Conservation (phyloP, 805 yeast species). For the Candida awuae region DNA sequence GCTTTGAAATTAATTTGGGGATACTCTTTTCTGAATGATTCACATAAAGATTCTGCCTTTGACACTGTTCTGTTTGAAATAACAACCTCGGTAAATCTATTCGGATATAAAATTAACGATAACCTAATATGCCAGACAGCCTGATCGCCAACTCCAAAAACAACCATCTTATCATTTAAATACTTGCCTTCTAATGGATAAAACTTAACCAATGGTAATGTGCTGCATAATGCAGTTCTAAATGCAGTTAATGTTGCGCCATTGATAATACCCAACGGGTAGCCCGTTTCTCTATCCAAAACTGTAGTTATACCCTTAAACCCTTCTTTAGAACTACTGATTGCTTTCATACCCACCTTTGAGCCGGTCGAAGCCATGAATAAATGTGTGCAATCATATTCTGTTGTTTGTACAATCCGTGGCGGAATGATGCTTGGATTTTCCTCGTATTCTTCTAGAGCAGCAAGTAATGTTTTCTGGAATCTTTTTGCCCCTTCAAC, state of each 20-base stretch:
- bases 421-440: constrained; percentile 46
- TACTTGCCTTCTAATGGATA: constrained; percentile 20
- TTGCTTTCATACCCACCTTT: constrained; percentile 50
- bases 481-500: constrained; percentile 24
- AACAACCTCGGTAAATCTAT: constrained; percentile 32
- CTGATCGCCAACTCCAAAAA: constrained; percentile 58
- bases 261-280: constrained; percentile 44
- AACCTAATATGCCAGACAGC: constrained; percentile 55
- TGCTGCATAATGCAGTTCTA: constrained; percentile 55
- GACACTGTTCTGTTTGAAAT: constrained; percentile 37
- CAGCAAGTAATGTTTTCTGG: constrained; percentile 31
- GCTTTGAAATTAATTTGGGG: constrained; percentile 16
- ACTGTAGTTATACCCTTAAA: constrained; percentile 51
- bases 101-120: constrained; percentile 34
- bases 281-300: constrained; percentile 44
- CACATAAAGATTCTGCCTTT: constrained; percentile 30
- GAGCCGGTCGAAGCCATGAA: constrained; percentile 62
- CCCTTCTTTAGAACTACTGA: constrained; percentile 51
- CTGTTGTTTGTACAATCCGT: constrained; percentile 38
- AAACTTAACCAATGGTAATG: constrained; percentile 36
- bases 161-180: constrained; percentile 23
- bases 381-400: constrained; percentile 39
- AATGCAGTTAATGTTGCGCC: constrained; percentile 57
- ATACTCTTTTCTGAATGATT: constrained; percentile 28
- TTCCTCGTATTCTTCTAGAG: constrained; percentile 34